Base-by-base conservation (phyloP, 768 basidiomycete species). In the Ramaria rubella region DNA sequence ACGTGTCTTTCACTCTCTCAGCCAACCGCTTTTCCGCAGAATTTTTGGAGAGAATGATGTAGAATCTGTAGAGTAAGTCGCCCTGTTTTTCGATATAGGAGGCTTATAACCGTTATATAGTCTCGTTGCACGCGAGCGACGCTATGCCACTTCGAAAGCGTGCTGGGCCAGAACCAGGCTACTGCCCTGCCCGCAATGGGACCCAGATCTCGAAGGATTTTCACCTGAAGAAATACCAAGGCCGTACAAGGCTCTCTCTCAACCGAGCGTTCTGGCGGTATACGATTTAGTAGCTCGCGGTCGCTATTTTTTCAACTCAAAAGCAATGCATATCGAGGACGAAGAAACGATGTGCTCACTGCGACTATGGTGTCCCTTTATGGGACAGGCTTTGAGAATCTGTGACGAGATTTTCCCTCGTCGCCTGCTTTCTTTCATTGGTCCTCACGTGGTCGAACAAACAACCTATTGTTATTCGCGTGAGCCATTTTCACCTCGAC, bases 391-490 rank as follows among this genome's bases (percentile, higher is more conserved):
- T 4, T 30, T 53, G 33, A 23, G 52, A 42, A 40, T 53, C 19
- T 38, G 52, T 36, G 36, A 53, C 31, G 30, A 36, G 8, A 53
- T 53, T 24, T 53, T 15, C 40, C 52, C 52, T 11, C 52, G 52
- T 11, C 34, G 52, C 15, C 34, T 53, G 5, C 34, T 53, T 4
- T 3, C n/a, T 23, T 40, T 24, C 23, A 15, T 53, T 3, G 52
- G 52, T 3, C 33, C 52, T 36, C 52, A 53, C 38, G 8, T 53
- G 30, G 52, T 26, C 11, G 23, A 19, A 17, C 33, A 53, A 24
- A 53, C 52, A 9, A 53, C 52, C 9, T 12, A 53, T 42, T 40
- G 52, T 42, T 42, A 53, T 53, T 38, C 36, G 24, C 52, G 52
- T 53, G 52, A 34, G 52, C 40, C 17, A 8, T 36, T 23, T 51